Evolutionary conservation across 768 basidiomycete genomes (phyloP).

Genomic region (Psilocybe cubensis): DNA sequence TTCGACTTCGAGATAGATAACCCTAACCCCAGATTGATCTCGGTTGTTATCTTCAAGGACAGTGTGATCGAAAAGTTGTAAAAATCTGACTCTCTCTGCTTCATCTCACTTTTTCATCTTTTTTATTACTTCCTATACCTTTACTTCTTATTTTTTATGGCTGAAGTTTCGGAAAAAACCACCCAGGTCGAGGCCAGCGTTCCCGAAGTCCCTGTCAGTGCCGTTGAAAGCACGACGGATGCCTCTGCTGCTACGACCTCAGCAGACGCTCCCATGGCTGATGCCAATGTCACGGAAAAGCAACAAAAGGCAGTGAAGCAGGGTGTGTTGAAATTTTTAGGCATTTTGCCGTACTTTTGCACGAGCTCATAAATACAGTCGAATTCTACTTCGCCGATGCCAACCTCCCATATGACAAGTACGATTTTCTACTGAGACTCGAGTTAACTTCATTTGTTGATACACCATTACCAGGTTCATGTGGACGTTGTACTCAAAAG

Average conservation of each 20-base stretch:
- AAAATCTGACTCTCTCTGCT: conserved; percentile 23
- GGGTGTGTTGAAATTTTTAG: conserved; percentile 37
- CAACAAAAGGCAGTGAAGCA: conserved; percentile 57
- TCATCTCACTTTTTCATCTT: conserved; percentile 10
- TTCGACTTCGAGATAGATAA: not conserved
- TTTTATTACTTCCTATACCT: conserved; percentile 2
- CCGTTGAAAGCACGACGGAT: conserved; percentile 16
- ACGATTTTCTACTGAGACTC: conserved; percentile 16
- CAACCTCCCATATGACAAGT: conserved; percentile 94
- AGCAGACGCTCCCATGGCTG: conserved; percentile 23
- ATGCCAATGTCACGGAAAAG: conserved; percentile 40
- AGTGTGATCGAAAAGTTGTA: conserved; percentile 10
- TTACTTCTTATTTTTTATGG: conserved; percentile 20
- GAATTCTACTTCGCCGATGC: conserved; percentile 97
- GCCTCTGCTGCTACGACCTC: conserved; percentile 10
- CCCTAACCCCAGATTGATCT: conserved; percentile 17
- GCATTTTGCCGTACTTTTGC: not conserved
- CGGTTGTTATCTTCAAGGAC: conserved; percentile 9
- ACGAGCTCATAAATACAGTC: conserved; percentile 50
- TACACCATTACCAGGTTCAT: conserved; percentile 67
- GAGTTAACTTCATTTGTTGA: not conserved
- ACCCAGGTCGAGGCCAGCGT: conserved; percentile 7
- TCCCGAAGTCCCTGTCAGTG: conserved; percentile 8
- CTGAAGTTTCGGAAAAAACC: conserved; percentile 29
- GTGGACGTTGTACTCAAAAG: conserved; percentile 88